Evolutionary conservation across 306 rosid genomes (phyloP).

Genomic region (Bauhinia variegata): DNA sequence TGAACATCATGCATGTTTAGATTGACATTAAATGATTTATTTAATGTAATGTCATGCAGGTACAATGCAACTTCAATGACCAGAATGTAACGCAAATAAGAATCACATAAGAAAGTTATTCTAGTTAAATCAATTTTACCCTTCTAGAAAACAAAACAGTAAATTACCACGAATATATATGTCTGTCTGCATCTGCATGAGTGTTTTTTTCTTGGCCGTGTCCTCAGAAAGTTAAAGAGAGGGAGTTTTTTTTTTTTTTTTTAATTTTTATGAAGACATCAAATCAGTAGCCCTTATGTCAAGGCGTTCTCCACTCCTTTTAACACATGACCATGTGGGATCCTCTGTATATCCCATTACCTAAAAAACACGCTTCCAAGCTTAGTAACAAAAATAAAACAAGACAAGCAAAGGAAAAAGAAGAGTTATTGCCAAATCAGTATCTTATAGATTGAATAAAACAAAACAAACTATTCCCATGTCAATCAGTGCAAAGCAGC

Average conservation of each 20-base stretch:
- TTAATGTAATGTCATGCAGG: no score
- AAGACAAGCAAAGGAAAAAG: background rate
- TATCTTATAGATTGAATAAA: constrained; percentile 18
- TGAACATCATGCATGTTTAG: background rate
- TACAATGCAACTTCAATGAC: background rate
- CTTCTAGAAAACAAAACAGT: no score
- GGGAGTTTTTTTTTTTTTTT: constrained; percentile 6
- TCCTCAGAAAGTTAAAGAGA: background rate
- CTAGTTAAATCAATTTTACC: no score
- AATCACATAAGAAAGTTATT: no score
- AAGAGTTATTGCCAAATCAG: constrained; percentile 30
- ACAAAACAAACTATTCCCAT: constrained; percentile 28
- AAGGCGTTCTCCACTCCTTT: constrained; percentile 48
- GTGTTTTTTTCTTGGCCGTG: no score
- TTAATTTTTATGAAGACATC: constrained; percentile 28
- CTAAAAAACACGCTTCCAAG: constrained; percentile 14
- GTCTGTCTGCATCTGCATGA: no score
- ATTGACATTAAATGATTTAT: constrained; percentile 4
- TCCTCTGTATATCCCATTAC: constrained; percentile 37
- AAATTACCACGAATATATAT: no score
- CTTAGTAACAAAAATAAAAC: constrained; percentile 8
- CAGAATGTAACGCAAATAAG: no score
- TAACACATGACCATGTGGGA: constrained; percentile 47
- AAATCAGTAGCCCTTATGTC: constrained; percentile 42
- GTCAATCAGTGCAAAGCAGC: constrained; percentile 35